Percentiles rank a stretch among this genome's conserved stretches.
These are phyloP conservation scores for Pseudomassariella vexata DNA, from an alignment of 2,329 filamentous ascomycete species.

Conservation along the genomic window DNA sequence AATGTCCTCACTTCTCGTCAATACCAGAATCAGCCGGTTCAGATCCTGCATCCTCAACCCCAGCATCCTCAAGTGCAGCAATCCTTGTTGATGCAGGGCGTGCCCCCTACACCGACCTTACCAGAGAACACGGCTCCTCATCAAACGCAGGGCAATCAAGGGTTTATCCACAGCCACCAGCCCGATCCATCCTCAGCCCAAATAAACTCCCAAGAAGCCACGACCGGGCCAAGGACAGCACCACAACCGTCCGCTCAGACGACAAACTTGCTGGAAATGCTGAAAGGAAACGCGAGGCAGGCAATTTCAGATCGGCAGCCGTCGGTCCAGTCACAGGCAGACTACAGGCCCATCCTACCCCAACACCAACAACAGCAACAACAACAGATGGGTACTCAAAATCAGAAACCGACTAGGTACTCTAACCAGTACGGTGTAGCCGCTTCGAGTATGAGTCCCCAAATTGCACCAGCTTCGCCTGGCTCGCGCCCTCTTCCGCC, in stretches of 20 bases:
- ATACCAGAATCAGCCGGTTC: constrained; percentile 22
- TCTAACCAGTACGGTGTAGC: no score
- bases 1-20: constrained; percentile 18
- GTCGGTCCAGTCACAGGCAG: not conserved
- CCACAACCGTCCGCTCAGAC: constrained; percentile 20
- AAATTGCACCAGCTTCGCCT: constrained; percentile 2
- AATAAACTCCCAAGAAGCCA: constrained; percentile 11
- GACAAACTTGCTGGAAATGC: constrained; percentile 31
- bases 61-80: constrained; percentile 51
- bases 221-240: constrained; percentile 10
- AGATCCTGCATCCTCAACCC: constrained; percentile 41
- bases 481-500: constrained; percentile 11
- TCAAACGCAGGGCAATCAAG: constrained; percentile 16
- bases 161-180: constrained; percentile 2
- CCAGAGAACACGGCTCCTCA: constrained; percentile 17
- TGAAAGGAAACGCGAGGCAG: constrained; percentile 29
- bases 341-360: not conserved
- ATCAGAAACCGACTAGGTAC: no score
- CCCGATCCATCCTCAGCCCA: constrained; percentile 11
- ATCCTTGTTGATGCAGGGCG: constrained; percentile 39
- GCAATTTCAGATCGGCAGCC: constrained; percentile 4
- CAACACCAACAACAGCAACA: not conserved
- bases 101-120: constrained; percentile 28
- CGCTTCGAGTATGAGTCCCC: no score
- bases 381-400: constrained; percentile 6